Base-by-base conservation (phyloP, 1,139 yeast species). In the Geotrichum bryndzae region DNA sequence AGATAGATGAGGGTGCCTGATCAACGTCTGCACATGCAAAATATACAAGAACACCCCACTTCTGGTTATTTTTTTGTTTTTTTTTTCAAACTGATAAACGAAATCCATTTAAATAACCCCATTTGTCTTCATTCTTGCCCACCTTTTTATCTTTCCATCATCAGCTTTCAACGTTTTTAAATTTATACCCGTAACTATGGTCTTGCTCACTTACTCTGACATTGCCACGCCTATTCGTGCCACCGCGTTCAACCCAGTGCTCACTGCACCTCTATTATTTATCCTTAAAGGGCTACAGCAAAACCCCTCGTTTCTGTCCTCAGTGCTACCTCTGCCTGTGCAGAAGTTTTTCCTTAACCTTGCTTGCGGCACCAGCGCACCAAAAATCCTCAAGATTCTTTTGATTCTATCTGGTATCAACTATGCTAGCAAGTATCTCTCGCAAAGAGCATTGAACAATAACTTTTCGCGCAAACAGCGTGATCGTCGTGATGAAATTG, bases 161-260 rank as follows among this genome's bases (percentile, higher is more conserved):
- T 25, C 27, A 25, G 5, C 27, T 25, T 25, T 25, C 27, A 3
- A 4, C 5, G 27, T 25, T 25, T 3, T 25, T 25, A 25, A 3
- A 4, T 25, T 25, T 25, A 25, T 25, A 25, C 27, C 5, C 27
- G 27, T 31, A n/a, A 60, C 33, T 27, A 56, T 60, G 60, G 58
- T 54, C 23, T 25, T 25, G 27, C 27, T 60, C 22, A 60, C 63
- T 7, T 46, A 57, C 22, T 46, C 33, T 18, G 63, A 60, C 15
- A n/a, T 60, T 22, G 25, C 52, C 45, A 51, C 53, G 29, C 60
- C 63, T 11, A 25, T 60, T 22, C 50, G 45, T 10, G 31, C 15
- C 22, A 59, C 65, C 3, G 57, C 56, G 15, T 51, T 60, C 56
- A 62, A 59, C 51, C 57, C 63, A 2, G 23, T n/a, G 11, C 31